Evolutionary conservation across 805 yeast genomes (phyloP), one percentile per base, ranked within the genome.

Genomic region (Peterozyma toletana): DNA sequence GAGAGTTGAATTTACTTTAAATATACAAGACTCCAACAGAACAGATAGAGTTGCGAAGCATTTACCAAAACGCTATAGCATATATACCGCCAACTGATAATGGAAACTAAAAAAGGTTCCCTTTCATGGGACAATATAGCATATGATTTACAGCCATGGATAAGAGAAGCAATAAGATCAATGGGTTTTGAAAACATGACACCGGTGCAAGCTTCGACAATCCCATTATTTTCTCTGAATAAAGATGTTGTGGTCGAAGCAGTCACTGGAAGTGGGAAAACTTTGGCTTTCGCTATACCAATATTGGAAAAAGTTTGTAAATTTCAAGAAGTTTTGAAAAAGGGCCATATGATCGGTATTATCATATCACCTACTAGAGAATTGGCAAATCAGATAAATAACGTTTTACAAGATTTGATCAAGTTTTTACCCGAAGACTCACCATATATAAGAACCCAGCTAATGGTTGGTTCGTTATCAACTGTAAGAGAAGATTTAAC

Each of bases 241-340:
- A 91, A 91, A 56, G 99, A 93, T 63, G 96, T 93, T 3, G 93
- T 93, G 9, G 98, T 89, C 1, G 97, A 93, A 59, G 96, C 97
- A 0, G 96, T 88, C 1, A 93, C 99, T 0, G 99, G 99, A 0
- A 89, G 97, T 0, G 99, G 99, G n/a, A 93, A 93, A 59, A 93
- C 99, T 0, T 61, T 90, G n/a, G 84, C 97, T 3, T 93, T 86
- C 66, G 78, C 81, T 4, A 71, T 93, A 2, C 99, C 99, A 0
- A 73, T 86, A 1, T 55, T 89, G 4, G 91, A 89, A 53, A 82
- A 80, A 51, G 62, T 89, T 7, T 52, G 58, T n/a, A 61, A 50
- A 30, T 51, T 53, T 33, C 63, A 63, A 17, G 33, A 47, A 15
- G 65, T 64, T 3, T 54, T 74, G 16, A 73, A 68, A 46, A 73